Evolutionary conservation across 805 yeast species (phyloP), one percentile per base, ranked within the genome.

Genomic region (Lachancea cidri): DNA sequence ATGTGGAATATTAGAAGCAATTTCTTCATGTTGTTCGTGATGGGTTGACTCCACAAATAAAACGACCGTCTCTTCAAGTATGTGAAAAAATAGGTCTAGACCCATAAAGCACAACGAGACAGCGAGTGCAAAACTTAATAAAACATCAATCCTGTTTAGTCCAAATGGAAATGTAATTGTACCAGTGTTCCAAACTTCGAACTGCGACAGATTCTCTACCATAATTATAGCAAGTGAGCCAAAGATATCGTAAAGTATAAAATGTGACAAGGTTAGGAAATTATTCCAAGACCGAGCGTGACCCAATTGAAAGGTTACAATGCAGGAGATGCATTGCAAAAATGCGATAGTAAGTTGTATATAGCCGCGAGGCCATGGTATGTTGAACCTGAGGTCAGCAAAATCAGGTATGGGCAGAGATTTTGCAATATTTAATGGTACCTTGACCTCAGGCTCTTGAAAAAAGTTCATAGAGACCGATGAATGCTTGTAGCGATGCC

Each of bases 401-500:
- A 74, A 54, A 32, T 71, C 65, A 1, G 74, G 75, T 1, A 71
- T 65, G 5, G 75, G 74, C 33, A 66, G 55, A 1, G 76, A 64
- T 17, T 76, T 81, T 1, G 96, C 96, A 6, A 88, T 79, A 14
- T 88, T 86, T 49, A 81, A 74, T 1, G 88, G 83, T 4, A 83
- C 80, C 29, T 81, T 71, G 31, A 71, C 77, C 13, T 88, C 83
- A 1, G 97, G 96, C 56, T 91, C 97, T 62, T 86, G 96, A 60
- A 93, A 91, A 59, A 91, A 74, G 61, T 91, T 89, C 93, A 91
- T 84, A 4, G 96, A 87, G 4, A 91, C 96, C 6, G 96, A 88
- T 2, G 97, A 88, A 62, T 91, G 98, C 60, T 91, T 91, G 60
- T 91, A 91, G 52, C 91, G 76, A 63, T 91, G 98, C 5, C 98